Base-by-base conservation (phyloP, 2,329 filamentous ascomycete genomes). In the Pseudogymnoascus sp. region DNA sequence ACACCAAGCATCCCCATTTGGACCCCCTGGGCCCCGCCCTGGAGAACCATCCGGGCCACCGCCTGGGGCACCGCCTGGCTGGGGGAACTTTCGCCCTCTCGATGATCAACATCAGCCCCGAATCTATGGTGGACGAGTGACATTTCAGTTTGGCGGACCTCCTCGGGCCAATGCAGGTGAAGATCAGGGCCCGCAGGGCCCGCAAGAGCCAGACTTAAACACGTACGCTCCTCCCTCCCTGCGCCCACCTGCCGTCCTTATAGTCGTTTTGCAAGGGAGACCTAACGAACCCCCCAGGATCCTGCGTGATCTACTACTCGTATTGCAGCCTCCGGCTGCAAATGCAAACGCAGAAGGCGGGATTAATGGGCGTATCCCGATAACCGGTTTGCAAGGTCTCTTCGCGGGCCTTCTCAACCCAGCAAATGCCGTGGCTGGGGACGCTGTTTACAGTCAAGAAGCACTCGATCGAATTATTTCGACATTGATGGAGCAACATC, bases 381-480 rank as follows among this genome's bases (percentile, higher is more conserved):
- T 56, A 14, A 16, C 29, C 2, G 50, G 50, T 29, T 33, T 56
- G 13, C 50, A 56, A 21, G 50, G 50, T 7, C 75, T 87, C 4
- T 74, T 88, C 16, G 76, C 76, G 6, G 73, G 74, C 37, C 68
- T 87, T 24, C 74, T 86, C 40, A 81, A 80, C 62, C 81, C 82
- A 13, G 76, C 76, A n/a, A 77, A 80, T 64, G 80, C 77, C 6
- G 75, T 78, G 14, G 80, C 83, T 64, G 90, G 92, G 19, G 93
- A 97, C 74, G 90, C 87, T 6, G 93, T 96, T 1, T 96, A 93
- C 73, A 89, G 89, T 0, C 91, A 97, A 75, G 92, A 96, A 76
- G 93, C 90, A 2, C 79, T 97, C 33, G 93, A 99, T 73, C 85
- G 89, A 35, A 90, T 97, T 67, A 89, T 99, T 63, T 89, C 90